A percentile compares a stretch with the other conserved stretches of the same genome.
These are phyloP conservation scores for Gloeopeniophorella convolvens DNA, from an alignment of 768 basidiomycete species.

Conservation along the genomic window DNA sequence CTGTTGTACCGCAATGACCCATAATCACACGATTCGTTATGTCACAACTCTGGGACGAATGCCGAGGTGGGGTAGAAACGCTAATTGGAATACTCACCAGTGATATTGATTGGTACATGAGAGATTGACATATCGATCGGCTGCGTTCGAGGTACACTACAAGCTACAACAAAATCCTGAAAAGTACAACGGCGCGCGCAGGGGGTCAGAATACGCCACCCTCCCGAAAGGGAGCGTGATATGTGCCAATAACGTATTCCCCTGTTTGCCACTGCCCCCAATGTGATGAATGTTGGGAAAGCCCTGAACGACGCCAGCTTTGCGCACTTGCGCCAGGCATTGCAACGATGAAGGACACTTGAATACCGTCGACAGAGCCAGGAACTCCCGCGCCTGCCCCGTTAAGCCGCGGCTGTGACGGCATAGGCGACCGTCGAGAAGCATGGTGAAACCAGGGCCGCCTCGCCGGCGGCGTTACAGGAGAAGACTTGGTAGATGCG, in stretches of 20 bases:
- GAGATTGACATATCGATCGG: too few species aligned
- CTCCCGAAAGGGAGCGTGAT: conserved; percentile 14
- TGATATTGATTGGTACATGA: background rate
- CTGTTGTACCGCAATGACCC: too few species aligned
- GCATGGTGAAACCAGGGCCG: background rate
- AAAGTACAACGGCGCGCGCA: background rate
- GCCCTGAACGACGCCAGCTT: conserved; percentile 1
- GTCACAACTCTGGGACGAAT: too few species aligned
- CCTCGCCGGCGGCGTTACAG: background rate
- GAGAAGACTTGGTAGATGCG: background rate
- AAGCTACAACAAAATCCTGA: background rate
- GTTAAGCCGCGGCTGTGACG: background rate
- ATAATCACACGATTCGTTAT: too few species aligned
- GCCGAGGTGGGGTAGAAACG: too few species aligned
- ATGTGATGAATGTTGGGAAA: background rate
- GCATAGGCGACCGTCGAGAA: background rate
- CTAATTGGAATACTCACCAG: too few species aligned
- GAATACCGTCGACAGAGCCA: background rate
- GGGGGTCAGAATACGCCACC: background rate
- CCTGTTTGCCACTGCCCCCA: conserved; percentile 4
- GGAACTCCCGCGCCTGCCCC: background rate
- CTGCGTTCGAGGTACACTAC: too few species aligned
- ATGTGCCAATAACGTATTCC: conserved; percentile 15
- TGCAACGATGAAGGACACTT: conserved; percentile 13
- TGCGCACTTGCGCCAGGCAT: conserved; percentile 8